Base-by-base conservation (phyloP, 441 rosid genomes). In the Populus hybrid region DNA sequence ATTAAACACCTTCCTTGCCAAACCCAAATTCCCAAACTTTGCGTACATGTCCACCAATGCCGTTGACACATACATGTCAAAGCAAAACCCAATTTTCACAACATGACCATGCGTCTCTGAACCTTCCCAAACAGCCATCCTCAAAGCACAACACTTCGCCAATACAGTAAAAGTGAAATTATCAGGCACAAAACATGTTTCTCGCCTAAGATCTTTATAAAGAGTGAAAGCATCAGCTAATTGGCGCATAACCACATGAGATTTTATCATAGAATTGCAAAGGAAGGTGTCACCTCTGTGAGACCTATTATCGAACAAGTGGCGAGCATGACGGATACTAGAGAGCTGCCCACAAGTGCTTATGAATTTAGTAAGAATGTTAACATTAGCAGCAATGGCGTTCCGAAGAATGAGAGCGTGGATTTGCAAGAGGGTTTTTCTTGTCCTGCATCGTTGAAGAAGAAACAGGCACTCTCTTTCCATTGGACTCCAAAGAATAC, bases 31-130 rank as follows among this genome's bases (percentile, higher is more conserved):
- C 67, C 93, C 88, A 73, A 91, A 90, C 76, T 91, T 94, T 0
- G 89, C 88, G 24, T 94, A 93, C 97, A 93, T 93, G 65, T 92
- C 97, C 7, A 93, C 89, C 80, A 94, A 75, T 20, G 95, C 89
- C 65, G 95, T 93, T 35, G 86, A 90, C 4, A 92, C 95, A 77
- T 88, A 90, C 75, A 93, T 83, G 83, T 92, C 92, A 1, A 38
- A 73, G 73, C 78, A 87, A 82, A 81, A 92, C 67, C 94, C 97
- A 79, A 80, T 81, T 81, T 92, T 94, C 59, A 85, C 32, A 70
- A 83, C 89, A 8, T 90, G 82, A 34, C 87, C 75, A 76, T 93
- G 98, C 2, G 89, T 73, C 89, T 88, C 84, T 21, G 82, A 69
- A 73, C 97, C 93, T 82, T 88, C 89, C 86, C 81, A 57, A 76